These are phyloP conservation scores for Senna tora DNA, from an alignment of 306 rosid species.

Conservation along the genomic window DNA sequence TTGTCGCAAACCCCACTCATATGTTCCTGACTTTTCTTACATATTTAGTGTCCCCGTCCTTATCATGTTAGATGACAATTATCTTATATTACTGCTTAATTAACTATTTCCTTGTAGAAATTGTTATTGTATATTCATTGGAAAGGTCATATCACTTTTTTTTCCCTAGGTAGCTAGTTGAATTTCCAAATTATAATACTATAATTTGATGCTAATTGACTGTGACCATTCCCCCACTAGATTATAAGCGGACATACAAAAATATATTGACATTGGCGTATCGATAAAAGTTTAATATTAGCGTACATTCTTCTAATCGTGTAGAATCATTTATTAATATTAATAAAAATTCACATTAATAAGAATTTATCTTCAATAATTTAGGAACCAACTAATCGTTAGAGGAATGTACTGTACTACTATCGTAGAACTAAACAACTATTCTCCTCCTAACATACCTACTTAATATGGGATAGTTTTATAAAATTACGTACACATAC, in stretches of 20 bases:
- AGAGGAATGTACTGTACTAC: too few species aligned
- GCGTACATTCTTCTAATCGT: too few species aligned
- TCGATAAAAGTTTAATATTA: too few species aligned
- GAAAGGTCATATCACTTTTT: conserved; percentile 15
- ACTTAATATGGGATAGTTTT: too few species aligned
- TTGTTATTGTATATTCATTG: neutral
- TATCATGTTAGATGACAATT: neutral
- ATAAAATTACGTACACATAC: too few species aligned
- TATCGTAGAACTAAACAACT: too few species aligned
- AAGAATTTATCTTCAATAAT: too few species aligned
- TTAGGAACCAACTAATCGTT: too few species aligned
- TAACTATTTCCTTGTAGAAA: neutral
- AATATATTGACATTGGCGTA: too few species aligned
- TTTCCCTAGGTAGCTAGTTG: neutral
- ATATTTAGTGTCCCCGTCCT: neutral
- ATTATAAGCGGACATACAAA: neutral
- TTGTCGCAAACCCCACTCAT: neutral
- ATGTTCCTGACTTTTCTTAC: neutral
- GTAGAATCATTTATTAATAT: too few species aligned
- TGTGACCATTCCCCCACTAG: neutral
- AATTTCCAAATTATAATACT: neutral
- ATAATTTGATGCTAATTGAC: neutral
- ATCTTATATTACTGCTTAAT: neutral
- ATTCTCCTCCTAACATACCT: too few species aligned
- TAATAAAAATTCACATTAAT: too few species aligned